Percentiles rank a stretch among this genome's conserved stretches.
Conservation (phyloP, 257 asterid genomes). For the Salvia miltiorrhiza region DNA sequence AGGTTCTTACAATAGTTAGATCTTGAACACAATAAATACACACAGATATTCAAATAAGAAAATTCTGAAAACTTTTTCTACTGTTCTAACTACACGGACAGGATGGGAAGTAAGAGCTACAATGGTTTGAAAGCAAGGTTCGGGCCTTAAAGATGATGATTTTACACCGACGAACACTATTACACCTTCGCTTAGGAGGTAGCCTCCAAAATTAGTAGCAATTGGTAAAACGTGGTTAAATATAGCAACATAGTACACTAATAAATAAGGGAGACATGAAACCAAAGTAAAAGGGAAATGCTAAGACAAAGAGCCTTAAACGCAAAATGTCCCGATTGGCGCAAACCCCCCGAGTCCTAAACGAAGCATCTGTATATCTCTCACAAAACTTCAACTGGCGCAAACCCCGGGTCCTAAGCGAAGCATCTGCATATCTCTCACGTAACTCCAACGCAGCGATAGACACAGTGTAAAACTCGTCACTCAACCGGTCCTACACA, state of each 20-base stretch:
- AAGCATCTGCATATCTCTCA: slow-evolving; percentile 20
- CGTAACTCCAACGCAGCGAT: slow-evolving; percentile 26
- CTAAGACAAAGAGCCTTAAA: slow-evolving; percentile 18
- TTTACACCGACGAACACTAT: slow-evolving; percentile 5
- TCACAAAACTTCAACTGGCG: slow-evolving; percentile 13
- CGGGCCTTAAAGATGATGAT: slow-evolving; percentile 6
- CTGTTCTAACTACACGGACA: slow-evolving; percentile 5
- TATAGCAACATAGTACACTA: slow-evolving; percentile 16
- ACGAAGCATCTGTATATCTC: slow-evolving; percentile 21
- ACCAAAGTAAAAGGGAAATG: slow-evolving; percentile 16
- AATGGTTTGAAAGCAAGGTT: slow-evolving; percentile 13
- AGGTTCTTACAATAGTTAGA: background rate
- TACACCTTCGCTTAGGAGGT: slow-evolving; percentile 19
- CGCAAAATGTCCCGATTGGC: background rate
- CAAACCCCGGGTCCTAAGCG: slow-evolving; percentile 33
- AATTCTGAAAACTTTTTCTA: slow-evolving; percentile 9
- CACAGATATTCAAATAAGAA: background rate
- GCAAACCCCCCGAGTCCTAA: slow-evolving; percentile 32
- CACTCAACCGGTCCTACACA: slow-evolving; percentile 51
- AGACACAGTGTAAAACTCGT: slow-evolving; percentile 21
- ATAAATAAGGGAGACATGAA: slow-evolving; percentile 16
- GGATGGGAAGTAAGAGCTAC: background rate
- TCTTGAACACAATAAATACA: background rate
- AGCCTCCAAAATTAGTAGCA: slow-evolving; percentile 15
- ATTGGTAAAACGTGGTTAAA: slow-evolving; percentile 28